Evolutionary conservation across 2,329 filamentous ascomycete genomes (phyloP).

Genomic region (Scopulariopsis brevicaulis): DNA sequence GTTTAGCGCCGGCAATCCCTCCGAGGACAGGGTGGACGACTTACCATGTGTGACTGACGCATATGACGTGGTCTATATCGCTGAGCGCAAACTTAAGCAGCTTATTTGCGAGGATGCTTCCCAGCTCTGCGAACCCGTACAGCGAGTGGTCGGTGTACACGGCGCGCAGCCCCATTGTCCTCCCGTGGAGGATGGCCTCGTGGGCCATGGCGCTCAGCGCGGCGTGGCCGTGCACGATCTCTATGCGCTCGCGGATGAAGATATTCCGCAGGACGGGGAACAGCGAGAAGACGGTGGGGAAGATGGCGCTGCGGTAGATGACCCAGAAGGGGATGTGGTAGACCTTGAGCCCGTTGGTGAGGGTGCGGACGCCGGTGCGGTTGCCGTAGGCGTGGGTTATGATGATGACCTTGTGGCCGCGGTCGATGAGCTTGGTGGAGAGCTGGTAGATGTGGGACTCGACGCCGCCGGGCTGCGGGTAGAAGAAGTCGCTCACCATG

Average conservation of each 20-base stretch:
- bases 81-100: constrained; percentile 90
- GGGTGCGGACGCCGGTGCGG: constrained; percentile 82
- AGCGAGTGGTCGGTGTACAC: constrained; percentile 97
- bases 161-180: constrained; percentile 91
- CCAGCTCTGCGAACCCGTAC: constrained; percentile 94
- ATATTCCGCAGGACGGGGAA: constrained; percentile 98
- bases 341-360: constrained; percentile 96
- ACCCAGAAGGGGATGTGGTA: constrained; percentile 95
- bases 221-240: constrained; percentile 96
- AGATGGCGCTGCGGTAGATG: constrained; percentile 86
- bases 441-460: constrained; percentile 99
- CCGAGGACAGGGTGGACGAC: constrained; percentile 9
- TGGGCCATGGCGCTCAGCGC: constrained; percentile 89
- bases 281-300: constrained; percentile 96
- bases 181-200: constrained; percentile 85
- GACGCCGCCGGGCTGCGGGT: constrained; percentile 89
- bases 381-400: constrained; percentile 93
- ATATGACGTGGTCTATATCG: constrained; percentile 96
- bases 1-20: constrained; percentile 9
- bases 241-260: constrained; percentile 82
- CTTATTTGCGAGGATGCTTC: constrained; percentile 94
- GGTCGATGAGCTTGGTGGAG: constrained; percentile 90
- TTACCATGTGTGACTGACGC: constrained; percentile 94
- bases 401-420: constrained; percentile 95
- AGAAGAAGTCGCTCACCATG: constrained; percentile 99